A percentile compares a stretch with the other conserved stretches of the same genome.
Evolutionary conservation across 768 basidiomycete species (phyloP).

Genomic region (Lepiota brunneoincarnata): DNA sequence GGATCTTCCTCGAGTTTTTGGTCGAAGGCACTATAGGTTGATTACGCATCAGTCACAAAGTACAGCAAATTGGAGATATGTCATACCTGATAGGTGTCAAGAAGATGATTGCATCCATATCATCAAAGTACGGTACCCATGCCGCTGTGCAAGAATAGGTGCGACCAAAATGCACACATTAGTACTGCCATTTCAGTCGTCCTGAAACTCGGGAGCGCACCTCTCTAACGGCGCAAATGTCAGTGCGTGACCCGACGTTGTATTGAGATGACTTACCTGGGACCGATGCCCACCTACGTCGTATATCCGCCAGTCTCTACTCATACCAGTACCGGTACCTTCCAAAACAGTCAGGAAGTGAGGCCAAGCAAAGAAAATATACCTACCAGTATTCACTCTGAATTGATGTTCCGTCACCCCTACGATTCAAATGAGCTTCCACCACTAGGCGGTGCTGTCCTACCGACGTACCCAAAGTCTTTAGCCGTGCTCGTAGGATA

Average conservation of each 20-base stretch:
- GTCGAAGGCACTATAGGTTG: constrained; percentile 51
- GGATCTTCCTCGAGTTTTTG: constrained; percentile 67
- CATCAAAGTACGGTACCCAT: constrained; percentile 61
- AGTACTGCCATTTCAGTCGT: neutral
- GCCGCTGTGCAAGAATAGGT: constrained; percentile 37
- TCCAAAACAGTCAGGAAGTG: neutral
- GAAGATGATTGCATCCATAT: constrained; percentile 73
- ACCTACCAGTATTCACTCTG: constrained; percentile 48
- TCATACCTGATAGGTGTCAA: constrained; percentile 58
- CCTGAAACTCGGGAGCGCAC: constrained; percentile 15
- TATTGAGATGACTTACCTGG: constrained; percentile 39
- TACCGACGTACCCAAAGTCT: constrained; percentile 41
- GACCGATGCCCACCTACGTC: constrained; percentile 67
- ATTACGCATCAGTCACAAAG: neutral
- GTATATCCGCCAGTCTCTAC: constrained; percentile 43
- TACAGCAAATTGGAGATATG: neutral
- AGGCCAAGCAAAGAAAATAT: neutral
- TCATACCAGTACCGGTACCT: constrained; percentile 20
- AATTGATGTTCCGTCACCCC: constrained; percentile 75
- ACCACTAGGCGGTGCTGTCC: neutral
- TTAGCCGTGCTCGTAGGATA: constrained; percentile 67
- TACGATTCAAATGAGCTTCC: constrained; percentile 10
- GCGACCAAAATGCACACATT: neutral
- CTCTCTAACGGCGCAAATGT: constrained; percentile 23
- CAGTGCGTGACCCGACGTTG: neutral